Conservation (phyloP, 2,329 filamentous ascomycete species). For the Xylaria sp. region DNA sequence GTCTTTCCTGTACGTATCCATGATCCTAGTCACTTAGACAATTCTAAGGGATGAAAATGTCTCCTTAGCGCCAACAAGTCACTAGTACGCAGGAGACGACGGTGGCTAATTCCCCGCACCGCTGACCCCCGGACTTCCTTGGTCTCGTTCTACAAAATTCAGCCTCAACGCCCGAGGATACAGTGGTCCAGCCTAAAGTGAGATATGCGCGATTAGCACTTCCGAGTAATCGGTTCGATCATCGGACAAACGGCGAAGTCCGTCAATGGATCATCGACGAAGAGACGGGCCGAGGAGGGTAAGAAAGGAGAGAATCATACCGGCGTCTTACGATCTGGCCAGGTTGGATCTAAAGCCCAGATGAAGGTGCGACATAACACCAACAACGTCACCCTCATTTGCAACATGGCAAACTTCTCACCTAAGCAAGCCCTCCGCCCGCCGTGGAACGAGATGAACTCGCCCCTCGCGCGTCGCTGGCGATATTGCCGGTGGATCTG, state of each 20-base stretch:
- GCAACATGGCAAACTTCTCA: constrained; percentile 44
- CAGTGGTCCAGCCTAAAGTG: neutral
- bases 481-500: constrained; percentile 41
- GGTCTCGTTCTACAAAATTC: neutral
- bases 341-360: constrained; percentile 39
- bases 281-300: neutral
- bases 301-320: constrained; percentile 23
- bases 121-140: neutral
- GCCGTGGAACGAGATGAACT: constrained; percentile 48
- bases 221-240: neutral
- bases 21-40: no score
- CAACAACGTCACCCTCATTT: constrained; percentile 40
- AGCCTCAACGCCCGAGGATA: neutral
- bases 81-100: neutral
- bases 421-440: constrained; percentile 45
- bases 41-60: no score
- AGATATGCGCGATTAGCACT: neutral
- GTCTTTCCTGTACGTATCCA: no score
- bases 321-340: constrained; percentile 38
- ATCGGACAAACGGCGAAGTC: neutral
- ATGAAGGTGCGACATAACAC: constrained; percentile 33
- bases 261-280: neutral
- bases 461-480: constrained; percentile 39
- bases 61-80: neutral
- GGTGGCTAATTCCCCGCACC: neutral